Evolutionary conservation across 2,329 filamentous ascomycete genomes (phyloP).

Genomic region (Esteya vermicola): DNA sequence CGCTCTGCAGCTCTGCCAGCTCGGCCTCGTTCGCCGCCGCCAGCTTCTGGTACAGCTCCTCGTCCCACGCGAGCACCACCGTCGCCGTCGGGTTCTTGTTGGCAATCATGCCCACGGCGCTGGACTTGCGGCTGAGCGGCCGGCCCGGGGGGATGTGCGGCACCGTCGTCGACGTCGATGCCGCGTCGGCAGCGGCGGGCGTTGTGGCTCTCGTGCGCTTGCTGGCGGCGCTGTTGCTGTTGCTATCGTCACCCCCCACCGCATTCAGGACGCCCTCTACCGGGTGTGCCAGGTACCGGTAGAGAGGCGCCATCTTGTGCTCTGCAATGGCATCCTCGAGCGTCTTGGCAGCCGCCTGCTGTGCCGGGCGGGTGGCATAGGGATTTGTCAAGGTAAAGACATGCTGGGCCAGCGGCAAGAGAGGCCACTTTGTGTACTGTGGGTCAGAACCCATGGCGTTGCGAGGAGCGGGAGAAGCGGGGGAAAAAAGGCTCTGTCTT

Average conservation of each 20-base stretch:
- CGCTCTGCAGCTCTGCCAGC: slow-evolving; percentile 63
- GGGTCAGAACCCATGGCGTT: slow-evolving; percentile 59
- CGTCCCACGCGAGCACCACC: slow-evolving; percentile 76
- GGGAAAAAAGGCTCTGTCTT: no score
- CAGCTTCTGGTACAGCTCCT: slow-evolving; percentile 66
- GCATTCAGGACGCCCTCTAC: slow-evolving; percentile 70
- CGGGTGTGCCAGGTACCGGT: slow-evolving; percentile 71
- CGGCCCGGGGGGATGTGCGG: slow-evolving; percentile 21
- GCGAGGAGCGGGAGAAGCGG: neutral
- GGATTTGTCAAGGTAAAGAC: slow-evolving; percentile 79
- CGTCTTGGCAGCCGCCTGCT: slow-evolving; percentile 57
- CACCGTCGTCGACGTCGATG: slow-evolving; percentile 7
- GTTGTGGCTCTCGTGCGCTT: neutral
- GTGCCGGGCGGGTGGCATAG: slow-evolving; percentile 48
- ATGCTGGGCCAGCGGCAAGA: slow-evolving; percentile 69
- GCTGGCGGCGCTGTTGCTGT: neutral
- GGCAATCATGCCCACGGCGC: slow-evolving; percentile 62
- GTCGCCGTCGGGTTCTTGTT: slow-evolving; percentile 50
- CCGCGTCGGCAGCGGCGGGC: neutral
- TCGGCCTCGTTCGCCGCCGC: slow-evolving; percentile 67
- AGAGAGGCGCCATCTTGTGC: slow-evolving; percentile 79
- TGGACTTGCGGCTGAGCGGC: slow-evolving; percentile 51
- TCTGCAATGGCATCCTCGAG: slow-evolving; percentile 72
- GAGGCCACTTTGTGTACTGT: slow-evolving; percentile 73
- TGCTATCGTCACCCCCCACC: slow-evolving; percentile 32